These are phyloP conservation scores for Hyphopichia homilentoma DNA, from an alignment of 805 yeast genomes.

Conservation along the genomic window DNA sequence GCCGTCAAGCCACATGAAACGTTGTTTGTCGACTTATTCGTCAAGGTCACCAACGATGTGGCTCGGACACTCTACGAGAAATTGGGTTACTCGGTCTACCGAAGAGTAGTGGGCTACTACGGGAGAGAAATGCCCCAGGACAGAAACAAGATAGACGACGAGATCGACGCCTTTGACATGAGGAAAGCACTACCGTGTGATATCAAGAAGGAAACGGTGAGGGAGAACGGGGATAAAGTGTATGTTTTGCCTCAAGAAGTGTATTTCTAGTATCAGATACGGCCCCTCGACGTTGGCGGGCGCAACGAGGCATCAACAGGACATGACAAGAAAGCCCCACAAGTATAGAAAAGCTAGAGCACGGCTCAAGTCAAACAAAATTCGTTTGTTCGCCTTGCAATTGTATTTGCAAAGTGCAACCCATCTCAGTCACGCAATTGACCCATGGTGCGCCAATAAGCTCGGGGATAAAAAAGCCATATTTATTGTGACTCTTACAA, in stretches of 20 bases:
- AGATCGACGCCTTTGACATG: conserved; percentile 87
- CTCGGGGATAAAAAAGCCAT: too few species aligned
- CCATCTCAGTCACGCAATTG: too few species aligned
- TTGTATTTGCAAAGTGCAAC: too few species aligned
- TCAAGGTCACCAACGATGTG: conserved; percentile 74
- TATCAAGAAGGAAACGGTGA: conserved; percentile 45
- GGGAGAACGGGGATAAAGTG: conserved; percentile 58
- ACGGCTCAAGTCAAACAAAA: too few species aligned
- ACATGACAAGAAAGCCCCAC: too few species aligned
- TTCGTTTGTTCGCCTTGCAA: too few species aligned
- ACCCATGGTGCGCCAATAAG: too few species aligned
- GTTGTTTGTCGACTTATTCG: conserved; percentile 87
- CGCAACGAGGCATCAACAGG: too few species aligned
- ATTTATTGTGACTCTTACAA: too few species aligned
- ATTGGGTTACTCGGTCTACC: conserved; percentile 76
- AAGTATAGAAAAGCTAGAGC: too few species aligned
- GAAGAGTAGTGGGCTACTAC: conserved; percentile 89
- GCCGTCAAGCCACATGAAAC: conserved; percentile 71
- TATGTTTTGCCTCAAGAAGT: conserved; percentile 67
- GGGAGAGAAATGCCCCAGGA: conserved; percentile 50
- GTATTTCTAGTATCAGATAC: conserved; percentile 52
- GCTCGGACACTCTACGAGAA: conserved; percentile 84
- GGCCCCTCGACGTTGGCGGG: too few species aligned
- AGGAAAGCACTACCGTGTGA: conserved; percentile 63
- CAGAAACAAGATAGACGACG: conserved; percentile 52